Base-by-base conservation (phyloP, 2,329 filamentous ascomycete genomes). In the Penicillium sp. region DNA sequence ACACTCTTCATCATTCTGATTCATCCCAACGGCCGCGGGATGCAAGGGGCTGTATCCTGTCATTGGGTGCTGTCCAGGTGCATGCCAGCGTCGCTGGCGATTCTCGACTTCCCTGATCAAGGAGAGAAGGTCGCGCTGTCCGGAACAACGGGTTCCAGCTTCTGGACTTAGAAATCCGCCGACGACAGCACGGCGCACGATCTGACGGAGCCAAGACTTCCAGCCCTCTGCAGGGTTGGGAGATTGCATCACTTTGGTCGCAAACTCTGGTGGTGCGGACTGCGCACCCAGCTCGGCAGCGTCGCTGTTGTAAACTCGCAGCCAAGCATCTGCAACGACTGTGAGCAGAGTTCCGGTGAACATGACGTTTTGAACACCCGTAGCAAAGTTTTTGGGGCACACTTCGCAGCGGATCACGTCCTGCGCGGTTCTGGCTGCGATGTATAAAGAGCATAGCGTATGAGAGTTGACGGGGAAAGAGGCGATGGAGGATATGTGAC, bases 301-400 rank as follows among this genome's bases (percentile, higher is more conserved):
- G 50, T 78, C 72, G 26, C 72, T 70, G 54, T 75, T 71, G 24
- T 71, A 77, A 19, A 82, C 71, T 2, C 76, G 74, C 12, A 80
- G 70, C 80, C 80, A 82, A 26, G 75, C 70, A 59, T 82, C 80
- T 24, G 77, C 79, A 19, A 80, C 65, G 22, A 81, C 75, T n/a
- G 74, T 81, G 50, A 82, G 68, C 13, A 82, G 69, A 12, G 80
- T 81, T 13, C 76, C 77, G n/a, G 76, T 74, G 53, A 82, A 74
- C 78, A 81, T 81, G 49, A 82, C 74, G 56, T 82, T 82, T 61
- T 82, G 80, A 26, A 79, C 67, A 7, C 76, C 75, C 1, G 79
- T 77, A 37, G 77, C 74, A 59, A 81, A 81, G 37, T 69, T 73
- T 40, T 74, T 73, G 1, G 80, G 80, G 60, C 80, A 82, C 19